phyloP scores from a whole-genome alignment of 257 asterid genomes.

The Solanum peruvianum region DNA sequence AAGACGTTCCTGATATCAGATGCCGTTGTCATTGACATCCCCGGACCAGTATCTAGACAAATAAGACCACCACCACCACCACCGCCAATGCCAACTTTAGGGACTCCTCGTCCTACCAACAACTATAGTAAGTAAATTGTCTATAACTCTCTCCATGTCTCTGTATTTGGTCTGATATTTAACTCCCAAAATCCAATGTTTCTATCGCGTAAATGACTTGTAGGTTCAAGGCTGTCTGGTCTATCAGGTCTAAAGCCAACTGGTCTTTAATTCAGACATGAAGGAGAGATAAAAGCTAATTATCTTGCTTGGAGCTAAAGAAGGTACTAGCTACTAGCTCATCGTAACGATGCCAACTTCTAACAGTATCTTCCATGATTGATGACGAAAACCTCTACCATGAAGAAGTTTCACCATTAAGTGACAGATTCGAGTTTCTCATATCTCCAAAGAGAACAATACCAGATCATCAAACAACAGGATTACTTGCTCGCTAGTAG shows the following conservation, averaged over 20 bases:
- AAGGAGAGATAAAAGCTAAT: background rate
- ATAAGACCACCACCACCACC: conserved; percentile 18
- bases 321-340: background rate
- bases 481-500: too few species aligned
- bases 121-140: background rate
- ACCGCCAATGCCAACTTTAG: conserved; percentile 31
- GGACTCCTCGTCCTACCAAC: background rate
- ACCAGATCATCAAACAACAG: background rate
- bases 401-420: background rate
- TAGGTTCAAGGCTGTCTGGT: background rate
- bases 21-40: conserved; percentile 69
- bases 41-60: conserved; percentile 23
- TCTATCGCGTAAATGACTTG: background rate
- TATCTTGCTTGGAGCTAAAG: background rate
- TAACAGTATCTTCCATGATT: background rate
- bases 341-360: background rate
- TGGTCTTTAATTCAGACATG: background rate
- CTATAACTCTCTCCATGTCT: background rate
- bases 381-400: background rate
- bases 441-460: background rate
- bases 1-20: conserved; percentile 58
- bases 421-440: background rate
- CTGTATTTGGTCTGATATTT: background rate
- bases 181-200: background rate
- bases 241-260: background rate